Percentiles rank a stretch among this genome's conserved stretches.
Conservation (phyloP, 805 yeast genomes). For the Cyberlindnera saturnus region DNA sequence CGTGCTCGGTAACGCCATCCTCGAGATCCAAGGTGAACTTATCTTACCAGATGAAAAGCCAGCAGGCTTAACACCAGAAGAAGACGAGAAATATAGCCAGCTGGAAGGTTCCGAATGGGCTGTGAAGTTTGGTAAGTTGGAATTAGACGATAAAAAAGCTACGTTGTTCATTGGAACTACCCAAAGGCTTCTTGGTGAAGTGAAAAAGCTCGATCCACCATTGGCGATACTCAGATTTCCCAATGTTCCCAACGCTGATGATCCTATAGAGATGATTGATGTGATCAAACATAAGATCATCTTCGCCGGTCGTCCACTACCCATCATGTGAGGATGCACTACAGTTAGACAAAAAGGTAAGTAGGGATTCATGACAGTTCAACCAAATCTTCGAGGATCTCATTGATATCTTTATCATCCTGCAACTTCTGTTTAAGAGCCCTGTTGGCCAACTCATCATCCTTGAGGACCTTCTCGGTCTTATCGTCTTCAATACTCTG, state of each 20-base stretch:
- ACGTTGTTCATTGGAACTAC: constrained; percentile 61
- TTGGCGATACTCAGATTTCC: constrained; percentile 53
- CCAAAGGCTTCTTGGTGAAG: constrained; percentile 59
- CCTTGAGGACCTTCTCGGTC: no score
- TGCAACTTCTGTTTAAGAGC: constrained; percentile 6
- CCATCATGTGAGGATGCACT: constrained; percentile 50
- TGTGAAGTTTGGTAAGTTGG: constrained; percentile 44
- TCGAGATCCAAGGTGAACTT: constrained; percentile 74
- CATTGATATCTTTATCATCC: constrained; percentile 11
- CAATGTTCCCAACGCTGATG: constrained; percentile 15
- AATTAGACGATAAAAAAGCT: constrained; percentile 41
- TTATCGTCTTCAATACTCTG: not conserved
- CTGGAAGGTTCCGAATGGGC: constrained; percentile 34
- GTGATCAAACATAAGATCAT: constrained; percentile 52
- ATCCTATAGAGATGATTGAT: constrained; percentile 48
- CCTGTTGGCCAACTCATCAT: not conserved
- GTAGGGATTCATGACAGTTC: not conserved
- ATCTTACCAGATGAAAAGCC: constrained; percentile 39
- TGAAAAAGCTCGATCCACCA: constrained; percentile 58
- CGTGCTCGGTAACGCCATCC: constrained; percentile 49
- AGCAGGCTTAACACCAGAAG: constrained; percentile 27
- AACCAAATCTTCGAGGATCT: constrained; percentile 15
- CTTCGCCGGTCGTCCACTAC: constrained; percentile 66
- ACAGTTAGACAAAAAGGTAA: not conserved
- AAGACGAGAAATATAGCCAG: constrained; percentile 29